Conservation (phyloP, 176 grass and related monocot species). For the Triticum turgidum region DNA sequence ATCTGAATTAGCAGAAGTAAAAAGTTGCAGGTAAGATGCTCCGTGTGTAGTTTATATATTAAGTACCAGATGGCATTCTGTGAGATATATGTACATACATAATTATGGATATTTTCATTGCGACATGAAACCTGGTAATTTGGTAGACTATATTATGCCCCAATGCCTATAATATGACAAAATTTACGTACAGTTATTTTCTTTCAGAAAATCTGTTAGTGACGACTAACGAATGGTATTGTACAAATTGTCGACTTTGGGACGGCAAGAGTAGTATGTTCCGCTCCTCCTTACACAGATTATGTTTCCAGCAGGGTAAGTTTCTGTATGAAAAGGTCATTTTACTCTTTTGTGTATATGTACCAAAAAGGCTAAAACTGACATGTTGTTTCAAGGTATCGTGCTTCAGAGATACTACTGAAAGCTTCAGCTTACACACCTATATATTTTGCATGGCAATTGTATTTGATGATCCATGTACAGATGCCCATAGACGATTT, state of each 20-base stretch:
- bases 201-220: conserved; percentile 75
- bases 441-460: neutral
- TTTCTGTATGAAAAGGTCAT: neutral
- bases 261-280: conserved; percentile 81
- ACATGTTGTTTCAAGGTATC: conserved; percentile 53
- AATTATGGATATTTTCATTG: conserved; percentile 91
- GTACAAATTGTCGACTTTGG: conserved; percentile 93
- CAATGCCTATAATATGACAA: neutral
- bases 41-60: no score
- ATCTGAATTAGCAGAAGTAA: no score
- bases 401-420: conserved; percentile 75
- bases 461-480: no score
- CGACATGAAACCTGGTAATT: conserved; percentile 84
- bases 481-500: no score
- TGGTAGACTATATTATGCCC: neutral
- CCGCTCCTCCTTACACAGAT: conserved; percentile 82
- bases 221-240: conserved; percentile 30
- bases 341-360: neutral
- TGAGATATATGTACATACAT: conserved; percentile 51
- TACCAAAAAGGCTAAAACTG: neutral
- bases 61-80: no score
- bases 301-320: conserved; percentile 95
- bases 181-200: neutral
- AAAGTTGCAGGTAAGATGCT: no score
- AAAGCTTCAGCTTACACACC: conserved; percentile 68